Evolutionary conservation across 805 yeast genomes (phyloP), one percentile per base, ranked within the genome.

Genomic region (Suhomyces faveliae): DNA sequence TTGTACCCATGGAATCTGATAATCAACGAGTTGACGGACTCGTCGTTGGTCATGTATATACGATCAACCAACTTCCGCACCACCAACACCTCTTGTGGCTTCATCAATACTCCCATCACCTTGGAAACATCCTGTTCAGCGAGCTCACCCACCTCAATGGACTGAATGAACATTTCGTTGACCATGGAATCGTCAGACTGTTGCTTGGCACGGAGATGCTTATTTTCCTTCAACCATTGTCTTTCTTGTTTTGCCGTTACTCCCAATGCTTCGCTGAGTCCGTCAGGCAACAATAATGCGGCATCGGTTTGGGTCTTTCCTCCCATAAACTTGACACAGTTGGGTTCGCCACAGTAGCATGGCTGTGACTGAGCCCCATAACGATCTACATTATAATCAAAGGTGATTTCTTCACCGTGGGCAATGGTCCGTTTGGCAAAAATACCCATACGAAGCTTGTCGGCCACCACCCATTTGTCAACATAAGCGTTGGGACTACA

Each of bases 301-400:
- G 92, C 87, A 56, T 90, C 96, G 1, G 98, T 90, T 70, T 94
- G 99, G 2, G 96, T 92, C 66, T 90, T 91, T 42, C 99, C 99
- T 54, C 98, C 99, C 73, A 92, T 81, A 55, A 86, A 85, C 27
- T 97, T 96, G 38, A 89, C 77, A 77, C 99, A 92, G 66, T 89
- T 91, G 23, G 86, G 76, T 54, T 90, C 95, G 3, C 96, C 97
- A 71, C 99, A 92, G 67, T 87, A 87, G 68, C 99, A 92, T 25
- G 87, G 86, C 69, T 94, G 98, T 11, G 95, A 89, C 49, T 84
- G 85, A 1, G 97, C 96, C 24, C 99, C 99, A 64, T 91, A 92
- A 53, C 98, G 76, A 67, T 92, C 99, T 27, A 94, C 98, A 60
- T 92, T 92, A 66, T 92, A 92, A 62, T 87, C 91, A 64, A 87